These are phyloP conservation scores for Penicillium fuscoglaucum DNA, from an alignment of 2,329 filamentous ascomycete species.

Conservation along the genomic window DNA sequence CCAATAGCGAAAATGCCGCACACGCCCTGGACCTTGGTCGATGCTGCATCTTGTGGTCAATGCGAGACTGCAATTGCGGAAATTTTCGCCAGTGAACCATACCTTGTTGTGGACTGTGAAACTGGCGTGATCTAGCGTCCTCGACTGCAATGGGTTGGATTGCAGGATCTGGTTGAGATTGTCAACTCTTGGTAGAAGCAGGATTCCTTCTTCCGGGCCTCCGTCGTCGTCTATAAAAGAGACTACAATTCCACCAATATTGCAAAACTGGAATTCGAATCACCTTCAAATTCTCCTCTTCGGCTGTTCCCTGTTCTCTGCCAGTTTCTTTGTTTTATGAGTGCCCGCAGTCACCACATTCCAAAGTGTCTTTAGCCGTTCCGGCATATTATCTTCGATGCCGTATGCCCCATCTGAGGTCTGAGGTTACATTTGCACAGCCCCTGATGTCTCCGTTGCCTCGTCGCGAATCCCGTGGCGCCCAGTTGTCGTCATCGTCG, in stretches of 20 bases:
- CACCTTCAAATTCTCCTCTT: not conserved
- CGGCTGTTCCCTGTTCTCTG: not conserved
- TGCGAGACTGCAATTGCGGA: slow-evolving; percentile 1
- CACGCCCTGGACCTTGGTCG: not conserved
- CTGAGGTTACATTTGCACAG: too few species aligned
- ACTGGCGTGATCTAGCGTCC: slow-evolving; percentile 1
- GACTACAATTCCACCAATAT: not conserved
- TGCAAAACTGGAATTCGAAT: not conserved
- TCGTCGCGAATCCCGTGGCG: too few species aligned
- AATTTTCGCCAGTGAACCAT: not conserved
- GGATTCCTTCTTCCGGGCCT: not conserved
- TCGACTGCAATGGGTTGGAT: slow-evolving; percentile 3
- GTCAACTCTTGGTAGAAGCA: not conserved
- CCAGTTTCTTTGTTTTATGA: not conserved
- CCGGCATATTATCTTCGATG: too few species aligned
- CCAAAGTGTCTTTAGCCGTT: not conserved
- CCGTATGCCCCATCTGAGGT: too few species aligned
- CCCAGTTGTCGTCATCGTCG: not conserved
- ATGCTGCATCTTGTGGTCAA: slow-evolving; percentile 3
- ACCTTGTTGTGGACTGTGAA: not conserved
- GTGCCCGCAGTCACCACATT: not conserved
- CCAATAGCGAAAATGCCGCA: slow-evolving; percentile 18
- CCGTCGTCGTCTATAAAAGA: not conserved
- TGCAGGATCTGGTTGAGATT: not conserved
- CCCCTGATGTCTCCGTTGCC: too few species aligned